Percentiles rank a stretch among this genome's conserved stretches.
Evolutionary conservation across 805 yeast species (phyloP).

Genomic region (Candida palmyrensis): DNA sequence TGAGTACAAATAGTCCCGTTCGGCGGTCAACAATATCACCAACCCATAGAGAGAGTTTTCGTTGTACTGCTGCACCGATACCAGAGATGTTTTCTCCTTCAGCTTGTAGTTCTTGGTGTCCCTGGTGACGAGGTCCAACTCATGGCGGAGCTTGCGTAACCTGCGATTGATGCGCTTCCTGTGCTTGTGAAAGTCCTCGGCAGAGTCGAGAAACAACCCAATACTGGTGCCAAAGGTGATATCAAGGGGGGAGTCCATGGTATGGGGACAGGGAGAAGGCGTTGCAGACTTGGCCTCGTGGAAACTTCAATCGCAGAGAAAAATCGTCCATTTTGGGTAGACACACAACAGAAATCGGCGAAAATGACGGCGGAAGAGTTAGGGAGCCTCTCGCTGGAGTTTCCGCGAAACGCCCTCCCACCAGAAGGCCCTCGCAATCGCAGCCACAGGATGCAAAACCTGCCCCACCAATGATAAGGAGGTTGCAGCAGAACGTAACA

Average conservation of each 20-base stretch:
- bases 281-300: too few species aligned
- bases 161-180: slow-evolving; percentile 58
- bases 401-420: too few species aligned
- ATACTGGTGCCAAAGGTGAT: slow-evolving; percentile 52
- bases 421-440: too few species aligned
- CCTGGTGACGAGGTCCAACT: slow-evolving; percentile 55
- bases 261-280: not conserved
- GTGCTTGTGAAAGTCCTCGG: slow-evolving; percentile 66
- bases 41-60: too few species aligned
- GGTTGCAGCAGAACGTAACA: too few species aligned
- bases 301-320: not conserved
- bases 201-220: slow-evolving; percentile 56
- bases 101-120: slow-evolving; percentile 64
- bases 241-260: slow-evolving; percentile 36
- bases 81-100: slow-evolving; percentile 37
- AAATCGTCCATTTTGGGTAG: slow-evolving; percentile 2
- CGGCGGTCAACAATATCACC: slow-evolving; percentile 62
- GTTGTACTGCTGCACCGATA: too few species aligned
- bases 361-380: too few species aligned
- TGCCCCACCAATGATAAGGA: too few species aligned
- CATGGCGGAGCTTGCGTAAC: slow-evolving; percentile 60
- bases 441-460: too few species aligned
- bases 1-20: slow-evolving; percentile 70
- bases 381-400: too few species aligned
- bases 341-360: slow-evolving; percentile 10